Conservation (phyloP, 176 grass and related monocot genomes). For the Oryza coarctata region DNA sequence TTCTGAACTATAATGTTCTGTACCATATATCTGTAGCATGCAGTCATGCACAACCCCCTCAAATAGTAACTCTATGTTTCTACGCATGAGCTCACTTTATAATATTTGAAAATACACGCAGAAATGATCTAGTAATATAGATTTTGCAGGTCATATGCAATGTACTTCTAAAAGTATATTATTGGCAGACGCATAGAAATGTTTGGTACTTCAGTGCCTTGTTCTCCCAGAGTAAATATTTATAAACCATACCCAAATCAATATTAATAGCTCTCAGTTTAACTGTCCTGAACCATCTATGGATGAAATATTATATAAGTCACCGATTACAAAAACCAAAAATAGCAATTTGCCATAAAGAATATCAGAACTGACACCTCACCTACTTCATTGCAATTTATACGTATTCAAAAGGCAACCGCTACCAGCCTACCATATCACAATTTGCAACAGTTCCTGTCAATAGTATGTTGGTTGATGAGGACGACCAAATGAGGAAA, state of each 20-base stretch:
- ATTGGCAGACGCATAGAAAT: neutral
- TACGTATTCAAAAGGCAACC: neutral
- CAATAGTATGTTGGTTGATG: neutral
- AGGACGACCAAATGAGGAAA: neutral
- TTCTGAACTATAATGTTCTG: neutral
- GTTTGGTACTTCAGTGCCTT: neutral
- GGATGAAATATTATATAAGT: neutral
- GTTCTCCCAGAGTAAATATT: neutral
- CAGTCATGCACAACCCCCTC: neutral
- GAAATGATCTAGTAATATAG: neutral
- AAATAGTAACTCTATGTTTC: neutral
- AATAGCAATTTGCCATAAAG: neutral
- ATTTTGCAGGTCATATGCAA: neutral
- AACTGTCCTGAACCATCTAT: neutral
- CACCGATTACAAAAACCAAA: neutral
- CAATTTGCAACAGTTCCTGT: neutral
- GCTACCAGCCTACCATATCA: neutral
- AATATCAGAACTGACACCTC: neutral
- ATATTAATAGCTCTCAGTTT: neutral
- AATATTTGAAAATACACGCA: neutral
- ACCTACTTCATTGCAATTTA: neutral
- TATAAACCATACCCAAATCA: neutral
- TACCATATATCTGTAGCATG: neutral
- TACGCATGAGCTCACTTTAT: neutral
- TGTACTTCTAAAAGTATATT: neutral